Evolutionary conservation across 306 rosid species (phyloP).

Genomic region (Vachellia collinsii): DNA sequence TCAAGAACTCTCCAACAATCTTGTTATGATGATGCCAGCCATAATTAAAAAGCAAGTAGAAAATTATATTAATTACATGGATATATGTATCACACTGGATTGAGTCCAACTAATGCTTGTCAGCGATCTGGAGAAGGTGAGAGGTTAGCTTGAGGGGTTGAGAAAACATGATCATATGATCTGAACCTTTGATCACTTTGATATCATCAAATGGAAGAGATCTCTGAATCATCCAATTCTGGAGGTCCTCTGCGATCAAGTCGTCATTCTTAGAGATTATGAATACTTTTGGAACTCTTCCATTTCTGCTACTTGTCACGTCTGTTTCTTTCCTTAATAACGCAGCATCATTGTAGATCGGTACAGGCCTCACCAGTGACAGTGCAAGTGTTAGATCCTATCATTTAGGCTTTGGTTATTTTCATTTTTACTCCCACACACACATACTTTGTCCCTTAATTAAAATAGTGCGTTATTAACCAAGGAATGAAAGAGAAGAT

Average conservation of each 20-base stretch:
- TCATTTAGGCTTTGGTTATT: no score
- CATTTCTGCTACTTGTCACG: constrained; percentile 40
- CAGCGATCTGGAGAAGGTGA: not conserved
- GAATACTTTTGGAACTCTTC: constrained; percentile 43
- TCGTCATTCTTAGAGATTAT: constrained; percentile 38
- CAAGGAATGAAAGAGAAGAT: no score
- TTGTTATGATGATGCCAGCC: no score
- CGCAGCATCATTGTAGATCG: not conserved
- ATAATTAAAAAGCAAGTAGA: no score
- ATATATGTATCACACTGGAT: no score
- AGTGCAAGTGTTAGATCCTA: constrained; percentile 46
- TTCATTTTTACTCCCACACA: no score
- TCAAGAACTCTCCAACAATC: no score
- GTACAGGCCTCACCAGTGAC: constrained; percentile 38
- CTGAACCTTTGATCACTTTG: constrained; percentile 36
- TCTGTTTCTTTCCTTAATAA: constrained; percentile 26
- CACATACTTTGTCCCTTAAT: no score
- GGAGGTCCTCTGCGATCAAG: constrained; percentile 13
- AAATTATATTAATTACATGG: no score
- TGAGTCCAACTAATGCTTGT: no score
- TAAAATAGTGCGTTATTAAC: no score
- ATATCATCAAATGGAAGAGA: constrained; percentile 40
- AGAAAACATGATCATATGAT: constrained; percentile 56
- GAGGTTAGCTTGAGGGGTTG: constrained; percentile 31
- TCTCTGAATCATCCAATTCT: constrained; percentile 46